Evolutionary conservation across 208 protist genomes (phyloP).

Genomic region (Balamuthia mandrillaris): DNA sequence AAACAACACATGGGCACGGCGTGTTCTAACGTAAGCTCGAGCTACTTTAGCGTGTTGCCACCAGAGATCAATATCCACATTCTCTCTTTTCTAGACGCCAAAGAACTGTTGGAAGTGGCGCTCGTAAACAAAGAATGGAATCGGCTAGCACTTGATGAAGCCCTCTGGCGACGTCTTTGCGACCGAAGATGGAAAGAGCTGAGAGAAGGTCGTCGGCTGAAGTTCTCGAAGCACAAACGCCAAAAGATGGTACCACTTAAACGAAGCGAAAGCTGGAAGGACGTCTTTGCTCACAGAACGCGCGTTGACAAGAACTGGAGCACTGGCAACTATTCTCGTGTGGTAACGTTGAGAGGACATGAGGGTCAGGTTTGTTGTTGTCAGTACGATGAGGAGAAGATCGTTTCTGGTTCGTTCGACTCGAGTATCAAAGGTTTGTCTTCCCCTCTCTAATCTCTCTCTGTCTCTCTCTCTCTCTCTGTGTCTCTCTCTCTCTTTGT

Average conservation of each 20-base stretch:
- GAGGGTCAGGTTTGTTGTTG: constrained; percentile 19
- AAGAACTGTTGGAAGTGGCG: neutral
- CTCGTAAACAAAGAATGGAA: neutral
- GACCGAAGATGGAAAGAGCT: neutral
- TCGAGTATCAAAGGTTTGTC: neutral
- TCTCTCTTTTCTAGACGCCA: neutral
- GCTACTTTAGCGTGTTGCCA: constrained; percentile 13
- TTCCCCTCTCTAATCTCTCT: neutral
- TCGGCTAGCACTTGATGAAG: neutral
- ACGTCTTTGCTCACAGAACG: neutral
- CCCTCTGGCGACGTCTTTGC: constrained; percentile 4
- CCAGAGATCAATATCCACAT: constrained; percentile 30
- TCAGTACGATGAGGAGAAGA: constrained; percentile 25
- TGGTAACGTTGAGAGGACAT: neutral
- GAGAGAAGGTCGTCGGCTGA: too few relatives aligned
- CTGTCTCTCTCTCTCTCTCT: neutral
- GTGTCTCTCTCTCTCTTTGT: neutral
- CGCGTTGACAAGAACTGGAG: constrained; percentile 19
- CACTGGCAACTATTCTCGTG: neutral
- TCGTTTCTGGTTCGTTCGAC: constrained; percentile 22
- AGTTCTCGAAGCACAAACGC: too few relatives aligned
- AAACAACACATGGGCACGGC: constrained; percentile 1
- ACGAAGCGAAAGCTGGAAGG: constrained; percentile 12
- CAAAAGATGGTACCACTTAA: neutral
- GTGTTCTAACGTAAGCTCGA: neutral